Conservation (phyloP, 495 filamentous ascomycete genomes). For the Geopyxis carbonaria region DNA sequence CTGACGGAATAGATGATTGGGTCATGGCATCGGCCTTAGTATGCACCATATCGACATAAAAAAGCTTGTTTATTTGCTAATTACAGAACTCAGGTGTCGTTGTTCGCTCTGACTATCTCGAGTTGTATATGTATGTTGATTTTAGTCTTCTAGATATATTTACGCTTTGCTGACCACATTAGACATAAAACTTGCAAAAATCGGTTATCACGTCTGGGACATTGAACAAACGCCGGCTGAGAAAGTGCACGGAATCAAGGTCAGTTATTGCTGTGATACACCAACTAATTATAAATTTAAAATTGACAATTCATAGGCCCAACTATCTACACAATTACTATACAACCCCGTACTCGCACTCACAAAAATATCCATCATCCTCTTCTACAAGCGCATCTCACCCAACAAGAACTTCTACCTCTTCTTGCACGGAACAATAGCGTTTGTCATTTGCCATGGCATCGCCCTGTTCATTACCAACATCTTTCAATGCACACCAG, state of each 20-base stretch:
- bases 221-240: constrained; percentile 2
- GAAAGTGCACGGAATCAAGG: neutral
- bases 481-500: constrained; percentile 40
- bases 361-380: constrained; percentile 41
- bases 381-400: constrained; percentile 37
- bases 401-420: constrained; percentile 32
- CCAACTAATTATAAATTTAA: neutral
- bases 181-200: constrained; percentile 3
- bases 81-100: too few species aligned
- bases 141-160: too few species aligned
- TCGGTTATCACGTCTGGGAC: constrained; percentile 8
- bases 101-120: too few species aligned
- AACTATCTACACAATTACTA: constrained; percentile 33
- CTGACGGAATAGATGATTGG: too few species aligned
- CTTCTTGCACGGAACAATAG: constrained; percentile 32
- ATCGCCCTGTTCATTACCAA: constrained; percentile 39
- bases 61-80: too few species aligned
- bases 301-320: constrained; percentile 5
- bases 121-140: too few species aligned
- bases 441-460: constrained; percentile 35
- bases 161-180: neutral
- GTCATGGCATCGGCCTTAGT: too few species aligned
- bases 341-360: constrained; percentile 48
- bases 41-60: too few species aligned
- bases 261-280: neutral